These are phyloP conservation scores for Penicillium canariense DNA, from an alignment of 495 filamentous ascomycete genomes.

Conservation along the genomic window DNA sequence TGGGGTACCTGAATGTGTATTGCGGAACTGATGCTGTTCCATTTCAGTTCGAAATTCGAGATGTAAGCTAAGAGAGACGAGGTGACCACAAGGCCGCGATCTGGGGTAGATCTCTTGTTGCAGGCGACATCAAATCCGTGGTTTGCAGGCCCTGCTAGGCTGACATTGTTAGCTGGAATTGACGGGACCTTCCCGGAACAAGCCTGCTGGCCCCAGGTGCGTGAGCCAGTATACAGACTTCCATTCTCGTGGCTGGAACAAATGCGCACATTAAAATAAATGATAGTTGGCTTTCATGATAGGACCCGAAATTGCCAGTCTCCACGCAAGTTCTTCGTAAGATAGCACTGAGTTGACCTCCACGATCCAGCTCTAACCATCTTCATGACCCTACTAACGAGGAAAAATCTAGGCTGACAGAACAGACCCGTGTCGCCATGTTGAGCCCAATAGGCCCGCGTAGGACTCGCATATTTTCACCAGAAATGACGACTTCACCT, in stretches of 20 bases:
- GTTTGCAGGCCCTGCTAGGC: conserved; percentile 20
- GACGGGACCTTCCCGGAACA: conserved; percentile 19
- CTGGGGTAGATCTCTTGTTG: not conserved
- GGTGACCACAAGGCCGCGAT: too few relatives aligned
- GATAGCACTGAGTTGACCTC: not conserved
- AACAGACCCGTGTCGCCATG: conserved; percentile 31
- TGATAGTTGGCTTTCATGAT: conserved; percentile 25
- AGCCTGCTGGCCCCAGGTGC: conserved; percentile 17
- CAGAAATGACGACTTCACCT: conserved; percentile 31
- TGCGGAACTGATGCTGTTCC: not conserved
- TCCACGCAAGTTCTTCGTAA: conserved; percentile 6
- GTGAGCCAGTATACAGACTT: conserved; percentile 15
- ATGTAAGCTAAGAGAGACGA: conserved; percentile 11
- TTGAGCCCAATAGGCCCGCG: conserved; percentile 25
- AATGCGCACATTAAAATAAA: not conserved
- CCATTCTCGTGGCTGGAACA: not conserved
- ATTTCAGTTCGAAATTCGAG: conserved; percentile 25
- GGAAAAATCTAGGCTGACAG: conserved; percentile 32
- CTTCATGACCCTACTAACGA: conserved; percentile 16
- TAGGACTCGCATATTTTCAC: conserved; percentile 24
- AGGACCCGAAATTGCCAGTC: conserved; percentile 23
- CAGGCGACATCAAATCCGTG: conserved; percentile 21
- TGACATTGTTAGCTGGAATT: conserved; percentile 11
- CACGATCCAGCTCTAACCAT: not conserved
- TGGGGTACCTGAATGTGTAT: not conserved